Evolutionary conservation across 768 basidiomycete genomes (phyloP), one percentile per base, ranked within the genome.

Genomic region (Trametes cingulata): DNA sequence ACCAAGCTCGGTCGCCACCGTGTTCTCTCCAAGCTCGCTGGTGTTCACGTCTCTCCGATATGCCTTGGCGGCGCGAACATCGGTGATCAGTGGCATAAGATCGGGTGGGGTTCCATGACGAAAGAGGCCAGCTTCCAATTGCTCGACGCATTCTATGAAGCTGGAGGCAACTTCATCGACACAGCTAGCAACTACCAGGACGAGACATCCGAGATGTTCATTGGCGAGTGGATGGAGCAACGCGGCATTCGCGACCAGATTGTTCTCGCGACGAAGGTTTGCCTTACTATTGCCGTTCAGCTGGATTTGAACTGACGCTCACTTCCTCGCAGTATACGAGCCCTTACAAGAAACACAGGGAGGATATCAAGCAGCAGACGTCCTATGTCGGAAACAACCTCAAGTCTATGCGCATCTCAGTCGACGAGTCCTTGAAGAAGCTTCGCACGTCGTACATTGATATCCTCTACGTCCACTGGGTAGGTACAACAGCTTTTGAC

Each of bases 191-290:
- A 63, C 60, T 78, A 76, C 54, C 73, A 75, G 65, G 66, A 73
- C 51, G 76, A 69, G 45, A 61, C 73, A 49, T 70, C 68, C 14
- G 77, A 79, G 65, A 51, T 65, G 52, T 76, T 76, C 65, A 72
- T 79, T 46, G 78, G 77, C 19, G 77, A 78, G 55, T 79, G 77
- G 77, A 73, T 76, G 72, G 69, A 74, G 60, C 58, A 63, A 47
- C 67, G 75, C n/a, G 69, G 68, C 0, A 72, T 69, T 54, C 68
- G 78, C 22, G 74, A 78, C 60, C 72, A 76, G 56, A 69, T 79
- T 27, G 71, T 77, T 47, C 56, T 77, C 25, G 29, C 29, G 29
- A 33, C 29, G 29, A 33, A 33, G 29, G 29, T 33, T 33, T 10
- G 29, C 6, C 29, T 10, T 4, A 4, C 29, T 5, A 5, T 5